Base-by-base conservation (phyloP, 768 basidiomycete species). In the Serendipita sp. region DNA sequence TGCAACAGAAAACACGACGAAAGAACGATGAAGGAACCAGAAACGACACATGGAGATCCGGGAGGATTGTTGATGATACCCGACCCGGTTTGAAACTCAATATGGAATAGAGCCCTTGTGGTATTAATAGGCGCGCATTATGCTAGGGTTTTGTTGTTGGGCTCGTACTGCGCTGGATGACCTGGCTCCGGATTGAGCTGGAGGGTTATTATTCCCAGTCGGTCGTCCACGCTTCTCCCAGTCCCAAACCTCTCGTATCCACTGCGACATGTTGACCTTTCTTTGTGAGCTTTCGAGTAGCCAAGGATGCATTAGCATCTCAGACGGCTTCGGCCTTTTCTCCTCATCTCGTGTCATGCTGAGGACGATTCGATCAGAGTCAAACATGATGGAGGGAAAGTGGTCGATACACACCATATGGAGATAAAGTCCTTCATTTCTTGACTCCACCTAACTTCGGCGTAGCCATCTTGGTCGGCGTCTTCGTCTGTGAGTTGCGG, bases 351-450 rank as follows among this genome's bases (percentile, higher is more conserved):
- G 81, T 66, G 80, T 88, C 66, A 91, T 79, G 69, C 88, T 92
- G 67, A 45, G 15, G 66, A 62, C 40, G 68, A 53, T 65, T 36
- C 68, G 63, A 50, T 23, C 44, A 55, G 63, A 68, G 55, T 31
- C 63, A 50, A 34, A 62, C 36, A 31, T 29, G 53, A 23, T 53
- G 63, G 65, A 66, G 53, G 48, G 45, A 23, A 62, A 58, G 62
- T 31, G 29, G 40, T 40, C 40, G 13, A 63, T 16, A 77, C 88
- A 70, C 71, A 94, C 93, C 89, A 83, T 71, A 82, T 79, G 71
- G 80, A 84, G 74, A 95, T 84, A 74, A 95, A 96, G 68, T 91
- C 87, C 73, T 94, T 95, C 87, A 95, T 92, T 29, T 83, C 83
- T 36, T 83, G 77, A 66, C 83, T 85, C 88, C 91, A 95, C 71